A percentile compares a stretch with the other conserved stretches of the same genome.
Conservation (phyloP, 2,329 filamentous ascomycete species). For the Fusarium verrucosum region DNA sequence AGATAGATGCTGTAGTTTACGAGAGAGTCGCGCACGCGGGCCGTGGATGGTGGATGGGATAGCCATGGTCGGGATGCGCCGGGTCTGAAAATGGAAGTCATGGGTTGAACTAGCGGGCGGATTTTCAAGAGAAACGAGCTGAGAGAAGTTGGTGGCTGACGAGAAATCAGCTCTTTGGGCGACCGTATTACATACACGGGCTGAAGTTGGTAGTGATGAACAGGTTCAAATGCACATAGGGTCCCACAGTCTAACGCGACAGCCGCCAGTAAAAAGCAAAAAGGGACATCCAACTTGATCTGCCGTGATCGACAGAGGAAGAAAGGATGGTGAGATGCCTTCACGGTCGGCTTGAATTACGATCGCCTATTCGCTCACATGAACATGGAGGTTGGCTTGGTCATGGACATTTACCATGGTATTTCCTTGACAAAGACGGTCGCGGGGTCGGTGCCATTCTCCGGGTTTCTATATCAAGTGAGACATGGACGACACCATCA, state of each 20-base stretch:
- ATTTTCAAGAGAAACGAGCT: conserved; percentile 35
- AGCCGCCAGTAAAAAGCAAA: conserved; percentile 33
- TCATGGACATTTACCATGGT: conserved; percentile 12
- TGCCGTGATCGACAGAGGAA: conserved; percentile 16
- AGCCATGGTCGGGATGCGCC: conserved; percentile 26
- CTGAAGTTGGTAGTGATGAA: conserved; percentile 33
- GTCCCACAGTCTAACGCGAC: conserved; percentile 32
- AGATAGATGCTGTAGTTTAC: conserved; percentile 26
- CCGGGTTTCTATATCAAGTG: conserved; percentile 28
- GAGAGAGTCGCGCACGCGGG: conserved; percentile 37
- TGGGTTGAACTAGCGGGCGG: conserved; percentile 34
- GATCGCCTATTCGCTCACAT: conserved; percentile 11
- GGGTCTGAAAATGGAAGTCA: conserved; percentile 41
- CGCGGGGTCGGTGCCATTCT: conserved; percentile 24
- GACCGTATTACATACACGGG: conserved; percentile 16
- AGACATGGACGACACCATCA: conserved; percentile 47
- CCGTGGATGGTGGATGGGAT: conserved; percentile 9
- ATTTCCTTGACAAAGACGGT: conserved; percentile 13
- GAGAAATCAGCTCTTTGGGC: conserved; percentile 21
- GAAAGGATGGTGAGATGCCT: conserved; percentile 12
- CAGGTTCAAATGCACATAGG: conserved; percentile 36
- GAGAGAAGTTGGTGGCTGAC: conserved; percentile 37
- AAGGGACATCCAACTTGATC: conserved; percentile 3
- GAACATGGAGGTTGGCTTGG: conserved; percentile 13
- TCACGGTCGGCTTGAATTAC: not conserved